Evolutionary conservation across 2,329 filamentous ascomycete genomes (phyloP).

Genomic region (Xylariaceae sp.): DNA sequence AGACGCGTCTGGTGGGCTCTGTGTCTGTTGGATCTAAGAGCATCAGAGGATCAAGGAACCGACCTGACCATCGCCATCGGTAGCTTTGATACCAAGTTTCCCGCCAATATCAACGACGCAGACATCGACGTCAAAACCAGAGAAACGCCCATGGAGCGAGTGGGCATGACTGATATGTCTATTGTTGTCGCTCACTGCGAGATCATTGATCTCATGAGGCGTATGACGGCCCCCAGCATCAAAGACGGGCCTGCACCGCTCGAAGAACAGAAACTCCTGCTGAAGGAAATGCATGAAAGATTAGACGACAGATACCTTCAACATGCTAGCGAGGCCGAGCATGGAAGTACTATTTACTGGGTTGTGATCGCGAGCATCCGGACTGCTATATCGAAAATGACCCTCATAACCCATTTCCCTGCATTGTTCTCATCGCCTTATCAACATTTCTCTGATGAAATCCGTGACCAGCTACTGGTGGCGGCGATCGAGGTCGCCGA

Average conservation of each 20-base stretch:
- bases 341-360: constrained; percentile 30
- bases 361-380: constrained; percentile 54
- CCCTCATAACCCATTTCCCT: constrained; percentile 72
- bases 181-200: constrained; percentile 34
- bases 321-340: constrained; percentile 27
- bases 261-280: constrained; percentile 33
- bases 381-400: constrained; percentile 73
- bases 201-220: constrained; percentile 31
- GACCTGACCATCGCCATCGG: constrained; percentile 55
- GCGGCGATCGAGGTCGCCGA: constrained; percentile 73
- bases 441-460: constrained; percentile 51
- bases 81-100: constrained; percentile 54
- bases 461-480: constrained; percentile 64
- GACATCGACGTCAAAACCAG: constrained; percentile 37
- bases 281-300: constrained; percentile 18
- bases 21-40: constrained; percentile 54
- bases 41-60: constrained; percentile 60
- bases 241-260: constrained; percentile 25
- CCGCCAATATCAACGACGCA: constrained; percentile 43
- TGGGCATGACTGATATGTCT: constrained; percentile 44
- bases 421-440: constrained; percentile 57
- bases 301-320: constrained; percentile 40
- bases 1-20: constrained; percentile 58
- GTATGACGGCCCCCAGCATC: constrained; percentile 31
- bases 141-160: constrained; percentile 30